Evolutionary conservation across 2,329 filamentous ascomycete species (phyloP).

Genomic region (Paraconiothyrium brasiliense): DNA sequence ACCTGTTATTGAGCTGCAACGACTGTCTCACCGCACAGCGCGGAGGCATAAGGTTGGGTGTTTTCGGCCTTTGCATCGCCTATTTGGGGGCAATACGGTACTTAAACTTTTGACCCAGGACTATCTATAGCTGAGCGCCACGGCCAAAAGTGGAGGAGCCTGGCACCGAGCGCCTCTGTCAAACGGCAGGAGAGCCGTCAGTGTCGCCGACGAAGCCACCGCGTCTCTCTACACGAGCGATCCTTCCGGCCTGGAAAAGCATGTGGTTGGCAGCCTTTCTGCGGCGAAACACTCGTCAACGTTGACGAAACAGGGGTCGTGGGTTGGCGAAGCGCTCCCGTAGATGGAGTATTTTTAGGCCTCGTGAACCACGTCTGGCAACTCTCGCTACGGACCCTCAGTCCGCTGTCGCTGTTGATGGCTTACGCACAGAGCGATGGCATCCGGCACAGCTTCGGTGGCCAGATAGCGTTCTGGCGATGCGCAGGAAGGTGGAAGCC

Average conservation of each 20-base stretch:
- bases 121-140: conserved; percentile 2
- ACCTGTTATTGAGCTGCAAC: neutral
- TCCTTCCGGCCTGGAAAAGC: neutral
- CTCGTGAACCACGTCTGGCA: conserved; percentile 12
- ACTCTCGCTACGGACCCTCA: neutral
- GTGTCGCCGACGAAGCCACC: neutral
- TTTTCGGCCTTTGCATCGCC: conserved; percentile 1
- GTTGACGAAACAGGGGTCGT: conserved; percentile 2
- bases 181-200: conserved; percentile 1
- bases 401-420: neutral
- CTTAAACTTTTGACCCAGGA: neutral
- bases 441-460: neutral
- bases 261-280: neutral
- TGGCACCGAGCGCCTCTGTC: conserved; percentile 4
- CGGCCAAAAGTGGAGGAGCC: neutral
- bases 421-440: neutral
- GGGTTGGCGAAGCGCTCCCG: conserved; percentile 4
- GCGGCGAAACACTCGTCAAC: conserved; percentile 9
- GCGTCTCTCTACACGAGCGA: neutral
- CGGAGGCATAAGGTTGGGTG: neutral
- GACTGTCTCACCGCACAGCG: neutral
- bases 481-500: neutral
- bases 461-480: too few relatives aligned
- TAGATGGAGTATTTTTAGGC: conserved; percentile 5
- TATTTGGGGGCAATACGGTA: neutral